Evolutionary conservation across 176 grass and related monocot species (phyloP).

Genomic region (Pharus latifolius): DNA sequence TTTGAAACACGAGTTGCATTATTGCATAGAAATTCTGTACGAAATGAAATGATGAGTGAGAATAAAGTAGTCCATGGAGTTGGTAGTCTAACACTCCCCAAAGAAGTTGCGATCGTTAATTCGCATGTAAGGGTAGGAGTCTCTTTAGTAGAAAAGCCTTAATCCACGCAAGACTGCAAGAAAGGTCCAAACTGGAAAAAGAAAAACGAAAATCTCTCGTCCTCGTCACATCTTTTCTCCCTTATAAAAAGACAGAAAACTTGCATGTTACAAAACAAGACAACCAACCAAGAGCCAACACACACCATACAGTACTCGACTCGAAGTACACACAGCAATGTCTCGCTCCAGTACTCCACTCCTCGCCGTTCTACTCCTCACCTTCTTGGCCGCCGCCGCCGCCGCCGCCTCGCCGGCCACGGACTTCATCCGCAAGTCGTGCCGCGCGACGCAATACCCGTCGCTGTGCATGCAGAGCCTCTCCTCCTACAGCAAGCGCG

Average conservation of each 20-base stretch:
- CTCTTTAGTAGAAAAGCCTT: not conserved
- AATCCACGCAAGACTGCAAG: constrained; percentile 25
- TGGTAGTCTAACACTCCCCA: too few species aligned
- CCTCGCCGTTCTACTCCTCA: constrained; percentile 15
- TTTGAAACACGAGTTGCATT: too few species aligned
- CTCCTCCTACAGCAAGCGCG: constrained; percentile 34
- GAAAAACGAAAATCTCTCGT: not conserved
- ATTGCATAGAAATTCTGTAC: too few species aligned
- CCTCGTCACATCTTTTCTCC: too few species aligned
- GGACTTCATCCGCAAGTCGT: constrained; percentile 72
- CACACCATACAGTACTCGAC: too few species aligned
- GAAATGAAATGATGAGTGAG: too few species aligned
- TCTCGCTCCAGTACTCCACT: not conserved
- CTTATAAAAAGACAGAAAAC: constrained; percentile 14
- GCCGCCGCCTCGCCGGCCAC: not conserved
- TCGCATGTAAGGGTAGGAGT: not conserved
- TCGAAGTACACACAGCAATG: too few species aligned
- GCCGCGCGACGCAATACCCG: constrained; percentile 73
- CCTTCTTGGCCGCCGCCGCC: not conserved
- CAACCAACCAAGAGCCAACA: not conserved
- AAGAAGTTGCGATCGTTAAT: not conserved
- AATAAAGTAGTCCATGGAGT: too few species aligned
- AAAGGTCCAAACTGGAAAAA: not conserved
- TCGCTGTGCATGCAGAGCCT: constrained; percentile 71
- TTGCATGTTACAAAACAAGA: constrained; percentile 10